Evolutionary conservation across 2,329 filamentous ascomycete genomes (phyloP), one percentile per base, ranked within the genome.

Genomic region (Fusarium sp.): DNA sequence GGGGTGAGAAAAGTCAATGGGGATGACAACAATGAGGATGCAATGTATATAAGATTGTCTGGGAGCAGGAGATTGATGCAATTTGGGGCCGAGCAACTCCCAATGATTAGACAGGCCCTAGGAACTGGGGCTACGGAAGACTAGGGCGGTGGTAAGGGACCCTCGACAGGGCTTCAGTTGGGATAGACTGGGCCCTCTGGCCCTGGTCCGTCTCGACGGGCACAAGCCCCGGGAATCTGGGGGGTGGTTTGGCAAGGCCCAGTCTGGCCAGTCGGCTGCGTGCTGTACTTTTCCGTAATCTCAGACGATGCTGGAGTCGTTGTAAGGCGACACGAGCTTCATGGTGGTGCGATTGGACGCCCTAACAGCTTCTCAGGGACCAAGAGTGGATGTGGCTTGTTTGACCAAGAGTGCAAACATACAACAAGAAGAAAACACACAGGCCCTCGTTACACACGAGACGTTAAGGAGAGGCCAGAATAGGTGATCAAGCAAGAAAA

Each of bases 171-270:
- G 67, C 63, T 57, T 57, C 53, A 44, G 60, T 69, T 64, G 65
- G 57, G 28, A n/a, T 34, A 13, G 31, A 34, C 31, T 34, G 12
- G 19, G 19, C 19, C 12, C 31, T 13, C 39, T 55, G 57, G 47
- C 48, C 58, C 59, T 68, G 66, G 69, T 58, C 61, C 65, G 63
- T 62, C 64, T 68, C 60, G 64, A 58, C 69, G 64, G 67, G 53
- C 69, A 66, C 69, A 61, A 66, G 57, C 69, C 68, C 69, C 69
- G 61, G 65, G 64, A 71, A 71, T 71, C 69, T 71, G 69, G 69
- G 69, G 68, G 65, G 58, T 49, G 19, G 24, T 43, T 58, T 57
- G 60, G 53, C 56, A 62, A 67, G 63, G 64, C 9, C 67, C 56
- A 52, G 54, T 42, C 43, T 39, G 55, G 56, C 41, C 60, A 69